phyloP scores from a whole-genome alignment of 2,329 filamentous ascomycete species.

The Diaporthe sp. region DNA sequence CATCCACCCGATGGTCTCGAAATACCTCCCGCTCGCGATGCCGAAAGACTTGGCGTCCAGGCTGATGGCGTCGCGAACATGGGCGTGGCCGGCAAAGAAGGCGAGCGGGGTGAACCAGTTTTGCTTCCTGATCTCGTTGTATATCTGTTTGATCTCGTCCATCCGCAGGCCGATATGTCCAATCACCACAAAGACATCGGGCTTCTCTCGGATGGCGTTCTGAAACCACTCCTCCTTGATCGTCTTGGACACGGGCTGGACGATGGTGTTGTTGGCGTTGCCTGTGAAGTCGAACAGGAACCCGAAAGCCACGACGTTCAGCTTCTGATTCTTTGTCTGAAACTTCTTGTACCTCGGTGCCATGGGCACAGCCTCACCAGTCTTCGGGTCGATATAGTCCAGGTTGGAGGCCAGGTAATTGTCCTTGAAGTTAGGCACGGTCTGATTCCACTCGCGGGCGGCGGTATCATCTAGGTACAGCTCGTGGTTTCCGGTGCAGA shows the following conservation, averaged over 20 bases:
- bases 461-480: slow-evolving; percentile 87
- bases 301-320: slow-evolving; percentile 88
- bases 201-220: slow-evolving; percentile 83
- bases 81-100: slow-evolving; percentile 91
- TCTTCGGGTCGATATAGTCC: slow-evolving; percentile 83
- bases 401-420: slow-evolving; percentile 93
- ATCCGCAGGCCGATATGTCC: slow-evolving; percentile 89
- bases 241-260: slow-evolving; percentile 83
- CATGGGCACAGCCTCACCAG: slow-evolving; percentile 79
- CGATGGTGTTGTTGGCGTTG: slow-evolving; percentile 91
- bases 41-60: slow-evolving; percentile 85
- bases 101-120: slow-evolving; percentile 88
- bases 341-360: slow-evolving; percentile 90
- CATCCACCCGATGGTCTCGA: slow-evolving; percentile 96
- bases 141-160: slow-evolving; percentile 82
- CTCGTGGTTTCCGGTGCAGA: slow-evolving; percentile 95
- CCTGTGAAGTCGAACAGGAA: slow-evolving; percentile 95
- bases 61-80: slow-evolving; percentile 85
- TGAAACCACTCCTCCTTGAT: slow-evolving; percentile 92
- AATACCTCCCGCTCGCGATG: slow-evolving; percentile 89
- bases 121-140: slow-evolving; percentile 79
- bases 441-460: slow-evolving; percentile 81
- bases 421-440: slow-evolving; percentile 84
- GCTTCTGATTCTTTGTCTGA: slow-evolving; percentile 88
- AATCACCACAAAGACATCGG: slow-evolving; percentile 88